Base-by-base conservation (phyloP, 2,329 filamentous ascomycete species). In the Penicillium fuscoglaucum region DNA sequence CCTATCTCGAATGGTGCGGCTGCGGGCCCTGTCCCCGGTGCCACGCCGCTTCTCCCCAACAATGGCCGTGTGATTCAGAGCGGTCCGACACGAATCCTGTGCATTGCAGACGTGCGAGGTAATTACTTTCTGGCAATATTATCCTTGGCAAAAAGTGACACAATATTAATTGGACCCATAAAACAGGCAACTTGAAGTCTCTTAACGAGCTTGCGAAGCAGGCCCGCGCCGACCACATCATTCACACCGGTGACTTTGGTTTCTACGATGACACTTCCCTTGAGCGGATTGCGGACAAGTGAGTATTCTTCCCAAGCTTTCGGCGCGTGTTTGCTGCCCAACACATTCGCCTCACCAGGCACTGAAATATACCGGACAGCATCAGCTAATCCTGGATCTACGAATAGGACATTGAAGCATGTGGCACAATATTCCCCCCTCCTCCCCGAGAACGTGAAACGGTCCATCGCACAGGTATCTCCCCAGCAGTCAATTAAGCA, bases 231-330 rank as follows among this genome's bases (percentile, higher is more conserved):
- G 92, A 97, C 79, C 92, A 97, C 80, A 96, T 99, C 77, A 92
- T 99, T 72, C 95, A 99, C 79, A 99, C 95, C 21, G 95, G 95
- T 76, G 95, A 99, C 77, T 99, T 99, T 75, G 95, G 95, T 63
- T 99, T 99, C 80, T 99, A 99, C 80, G 95, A 99, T 77, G 90
- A 96, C 70, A 91, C 89, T 55, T 99, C 95, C 37, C 82, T 99
- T 66, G 93, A 98, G 72, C 89, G 95, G 72, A 98, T 99, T 80
- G 95, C 95, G 41, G 95, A 99, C 78, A 99, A 99, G 91, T 96
- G 80, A 81, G 87, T 80, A 44, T 35, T 33, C 13, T 21, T 13
- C 39, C 13, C n/a, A 28, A 44, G 52, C 47, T 50, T 50, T 41
- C 52, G 49, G 31, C 35, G 46, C 54, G n/a, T 51, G 24, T 48